These are phyloP conservation scores for Macrocystidia cucumis DNA, from an alignment of 1,284 basidiomycete genomes.

Conservation along the genomic window DNA sequence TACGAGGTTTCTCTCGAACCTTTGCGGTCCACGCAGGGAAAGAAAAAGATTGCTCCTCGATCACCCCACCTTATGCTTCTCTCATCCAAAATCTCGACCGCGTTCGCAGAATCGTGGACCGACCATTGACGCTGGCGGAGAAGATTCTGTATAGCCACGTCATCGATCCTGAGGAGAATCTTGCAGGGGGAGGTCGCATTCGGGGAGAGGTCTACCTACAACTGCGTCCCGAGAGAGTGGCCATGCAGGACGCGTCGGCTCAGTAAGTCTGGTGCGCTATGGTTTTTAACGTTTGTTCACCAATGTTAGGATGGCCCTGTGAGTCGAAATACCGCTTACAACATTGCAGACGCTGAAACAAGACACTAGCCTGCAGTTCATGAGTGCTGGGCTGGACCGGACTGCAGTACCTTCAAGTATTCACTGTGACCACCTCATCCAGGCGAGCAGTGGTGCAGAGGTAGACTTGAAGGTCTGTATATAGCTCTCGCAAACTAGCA, in stretches of 20 bases:
- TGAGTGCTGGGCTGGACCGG: slow-evolving; percentile 87
- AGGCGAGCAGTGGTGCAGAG: slow-evolving; percentile 81
- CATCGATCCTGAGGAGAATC: slow-evolving; percentile 67
- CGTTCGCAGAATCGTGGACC: slow-evolving; percentile 66
- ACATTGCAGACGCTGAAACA: not conserved
- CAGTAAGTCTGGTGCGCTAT: slow-evolving; percentile 52
- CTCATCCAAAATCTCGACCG: slow-evolving; percentile 71
- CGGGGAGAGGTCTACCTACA: slow-evolving; percentile 90
- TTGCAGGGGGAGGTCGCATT: slow-evolving; percentile 61
- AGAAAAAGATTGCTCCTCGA: slow-evolving; percentile 70
- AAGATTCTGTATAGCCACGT: slow-evolving; percentile 98
- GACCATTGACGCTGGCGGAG: slow-evolving; percentile 88
- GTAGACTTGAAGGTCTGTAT: slow-evolving; percentile 66
- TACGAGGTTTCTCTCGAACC: slow-evolving; percentile 19
- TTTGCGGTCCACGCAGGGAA: slow-evolving; percentile 61
- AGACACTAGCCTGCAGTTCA: slow-evolving; percentile 81
- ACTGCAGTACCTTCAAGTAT: slow-evolving; percentile 85
- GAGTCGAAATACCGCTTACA: no score
- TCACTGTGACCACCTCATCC: slow-evolving; percentile 97
- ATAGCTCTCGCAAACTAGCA: not conserved
- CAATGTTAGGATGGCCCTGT: slow-evolving; percentile 67
- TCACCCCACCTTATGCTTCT: slow-evolving; percentile 84
- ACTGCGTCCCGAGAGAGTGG: slow-evolving; percentile 88
- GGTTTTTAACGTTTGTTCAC: slow-evolving; percentile 7
- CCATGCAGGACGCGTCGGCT: slow-evolving; percentile 99